phyloP scores from a whole-genome alignment of 495 filamentous ascomycete species.

The Cercophora newfieldiana region DNA sequence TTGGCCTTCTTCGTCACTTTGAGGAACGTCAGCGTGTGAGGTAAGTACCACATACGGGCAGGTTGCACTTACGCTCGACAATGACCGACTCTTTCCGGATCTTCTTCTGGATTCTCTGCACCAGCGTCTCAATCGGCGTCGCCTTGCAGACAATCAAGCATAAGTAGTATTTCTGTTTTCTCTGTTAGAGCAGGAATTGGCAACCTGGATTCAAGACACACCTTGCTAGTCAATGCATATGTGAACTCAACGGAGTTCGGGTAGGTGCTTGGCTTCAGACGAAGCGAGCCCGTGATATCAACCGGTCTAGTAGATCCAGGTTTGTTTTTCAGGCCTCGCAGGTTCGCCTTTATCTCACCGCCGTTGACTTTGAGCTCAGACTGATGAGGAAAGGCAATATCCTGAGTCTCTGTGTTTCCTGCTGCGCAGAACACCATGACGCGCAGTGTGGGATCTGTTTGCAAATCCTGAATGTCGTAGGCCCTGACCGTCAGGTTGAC shows the following conservation, averaged over 20 bases:
- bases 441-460: constrained; percentile 54
- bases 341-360: constrained; percentile 82
- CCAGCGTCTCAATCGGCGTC: constrained; percentile 70
- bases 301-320: constrained; percentile 90
- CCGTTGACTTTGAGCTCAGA: constrained; percentile 88
- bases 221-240: constrained; percentile 89
- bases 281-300: constrained; percentile 78
- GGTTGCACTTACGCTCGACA: constrained; percentile 67
- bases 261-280: constrained; percentile 64
- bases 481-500: constrained; percentile 54
- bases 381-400: constrained; percentile 88
- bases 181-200: background rate
- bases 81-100: constrained; percentile 82
- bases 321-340: constrained; percentile 91
- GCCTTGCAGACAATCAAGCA: constrained; percentile 72
- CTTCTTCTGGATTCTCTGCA: constrained; percentile 64
- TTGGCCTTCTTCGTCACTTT: constrained; percentile 79
- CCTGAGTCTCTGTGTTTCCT: constrained; percentile 59
- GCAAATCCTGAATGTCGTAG: constrained; percentile 50
- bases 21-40: constrained; percentile 22
- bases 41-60: background rate
- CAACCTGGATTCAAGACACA: no score
- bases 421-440: constrained; percentile 82
- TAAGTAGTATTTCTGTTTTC: constrained; percentile 70
- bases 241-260: constrained; percentile 79